Base-by-base conservation (phyloP, 306 rosid genomes). In the Dryas octopetala region DNA sequence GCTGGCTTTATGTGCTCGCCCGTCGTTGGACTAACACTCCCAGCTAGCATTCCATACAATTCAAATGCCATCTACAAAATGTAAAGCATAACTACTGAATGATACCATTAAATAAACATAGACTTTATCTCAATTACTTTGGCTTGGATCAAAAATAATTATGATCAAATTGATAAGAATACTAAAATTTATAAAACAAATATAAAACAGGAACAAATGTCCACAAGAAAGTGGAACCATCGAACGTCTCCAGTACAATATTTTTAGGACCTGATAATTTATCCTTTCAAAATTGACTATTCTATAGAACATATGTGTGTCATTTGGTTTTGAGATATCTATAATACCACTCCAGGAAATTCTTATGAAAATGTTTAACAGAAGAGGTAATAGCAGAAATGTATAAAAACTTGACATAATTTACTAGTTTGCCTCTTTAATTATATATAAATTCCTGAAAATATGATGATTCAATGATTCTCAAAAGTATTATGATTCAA, bases 1-100 rank as follows among this genome's bases (percentile, higher is more conserved):
- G 96, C 97, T 66, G 98, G 98, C 86, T 84, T 91, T 80, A 91
- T 69, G 74, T 87, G 95, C 85, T 95, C 98, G 15, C 98, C 98
- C 0, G 98, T 95, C 87, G 70, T 65, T 73, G 95, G 82, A 85
- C 98, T 91, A 76, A 95, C 91, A 87, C 76, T 89, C 59, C 93
- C 93, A 62, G 97, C 88, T 81, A 95, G 77, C 95, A 95, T 89
- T 70, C 98, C 98, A 80, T 91, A 90, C 85, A 95, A 78, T 87
- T 95, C 98, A 87, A 87, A 89, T 74, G 98, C 98, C 98, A 95
- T 95, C 98, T 95, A 70, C 40, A 71, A 44, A 59, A 43, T 6
- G 47, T 41, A 65, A 23, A 3, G 12, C 1, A 72, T 5, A 58
- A 65, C 14, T 48, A 47, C 12, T 32, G 32, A 71, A 57, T n/a